phyloP scores from a whole-genome alignment of 345 rosid species.

The Pelargonium nanum region DNA sequence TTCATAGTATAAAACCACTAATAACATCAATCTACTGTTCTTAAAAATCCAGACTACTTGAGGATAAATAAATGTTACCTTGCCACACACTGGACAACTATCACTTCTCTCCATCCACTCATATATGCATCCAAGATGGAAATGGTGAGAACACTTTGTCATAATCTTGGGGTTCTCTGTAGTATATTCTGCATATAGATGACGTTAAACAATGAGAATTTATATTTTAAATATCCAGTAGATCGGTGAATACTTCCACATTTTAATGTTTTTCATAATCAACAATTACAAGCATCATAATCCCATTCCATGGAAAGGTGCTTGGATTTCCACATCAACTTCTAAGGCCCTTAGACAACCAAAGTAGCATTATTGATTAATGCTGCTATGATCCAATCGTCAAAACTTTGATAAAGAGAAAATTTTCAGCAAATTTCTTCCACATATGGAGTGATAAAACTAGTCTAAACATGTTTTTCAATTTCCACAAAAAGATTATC shows the following conservation, averaged over 20 bases:
- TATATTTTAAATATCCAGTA: not conserved
- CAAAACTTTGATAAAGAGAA: too few species aligned
- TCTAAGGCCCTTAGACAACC: too few species aligned
- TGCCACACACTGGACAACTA: constrained; percentile 92
- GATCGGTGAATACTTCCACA: not conserved
- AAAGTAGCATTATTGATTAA: too few species aligned
- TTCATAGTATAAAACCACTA: not conserved
- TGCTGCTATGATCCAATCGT: not conserved
- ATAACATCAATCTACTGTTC: not conserved
- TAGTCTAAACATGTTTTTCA: too few species aligned
- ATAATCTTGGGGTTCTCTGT: constrained; percentile 85
- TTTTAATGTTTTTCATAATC: not conserved
- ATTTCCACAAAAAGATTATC: not conserved
- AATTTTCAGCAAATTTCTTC: too few species aligned
- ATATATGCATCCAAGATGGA: constrained; percentile 95
- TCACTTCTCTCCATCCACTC: constrained; percentile 99
- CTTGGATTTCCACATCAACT: too few species aligned
- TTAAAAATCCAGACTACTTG: too few species aligned
- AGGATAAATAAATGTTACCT: constrained; percentile 34
- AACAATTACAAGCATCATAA: not conserved
- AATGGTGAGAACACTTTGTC: constrained; percentile 89
- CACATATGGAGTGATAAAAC: too few species aligned
- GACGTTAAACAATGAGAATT: not conserved
- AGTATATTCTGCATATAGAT: constrained; percentile 67
- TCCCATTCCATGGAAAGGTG: not conserved